These are phyloP conservation scores for Botrytis elliptica DNA, from an alignment of 2,329 filamentous ascomycete genomes.

Conservation along the genomic window DNA sequence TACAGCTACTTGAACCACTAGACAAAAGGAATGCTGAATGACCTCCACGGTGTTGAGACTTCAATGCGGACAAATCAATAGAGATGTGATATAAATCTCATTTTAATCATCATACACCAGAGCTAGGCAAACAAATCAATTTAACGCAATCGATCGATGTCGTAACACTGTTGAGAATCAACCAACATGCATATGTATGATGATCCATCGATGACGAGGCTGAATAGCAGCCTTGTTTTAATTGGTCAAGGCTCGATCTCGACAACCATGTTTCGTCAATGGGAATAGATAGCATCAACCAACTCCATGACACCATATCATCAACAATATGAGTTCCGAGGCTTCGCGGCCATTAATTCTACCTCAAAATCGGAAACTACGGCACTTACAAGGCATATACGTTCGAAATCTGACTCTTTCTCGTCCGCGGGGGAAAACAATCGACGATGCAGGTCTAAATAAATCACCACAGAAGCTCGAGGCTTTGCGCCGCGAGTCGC, in stretches of 20 bases:
- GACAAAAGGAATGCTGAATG: not conserved
- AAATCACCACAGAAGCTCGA: conserved; percentile 62
- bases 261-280: not conserved
- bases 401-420: conserved; percentile 79
- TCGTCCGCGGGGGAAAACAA: conserved; percentile 57
- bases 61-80: not conserved
- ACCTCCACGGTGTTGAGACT: not conserved
- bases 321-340: conserved; percentile 37
- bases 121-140: not conserved
- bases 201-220: not conserved
- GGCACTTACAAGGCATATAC: conserved; percentile 83
- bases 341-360: conserved; percentile 50
- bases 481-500: conserved; percentile 47
- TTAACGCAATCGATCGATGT: not conserved
- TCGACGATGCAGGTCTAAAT: conserved; percentile 74
- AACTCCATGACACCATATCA: conserved; percentile 15
- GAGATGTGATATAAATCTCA: not conserved
- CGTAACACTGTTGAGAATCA: not conserved
- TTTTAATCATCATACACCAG: not conserved
- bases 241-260: conserved; percentile 1
- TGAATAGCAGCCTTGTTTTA: not conserved
- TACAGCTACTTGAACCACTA: not conserved
- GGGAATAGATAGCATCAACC: not conserved
- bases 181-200: not conserved
- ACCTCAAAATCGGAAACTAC: conserved; percentile 79